A percentile compares a stretch with the other conserved stretches of the same genome.
Evolutionary conservation across 2,329 filamentous ascomycete genomes (phyloP).

Genomic region (Aspergillus phoenicis): DNA sequence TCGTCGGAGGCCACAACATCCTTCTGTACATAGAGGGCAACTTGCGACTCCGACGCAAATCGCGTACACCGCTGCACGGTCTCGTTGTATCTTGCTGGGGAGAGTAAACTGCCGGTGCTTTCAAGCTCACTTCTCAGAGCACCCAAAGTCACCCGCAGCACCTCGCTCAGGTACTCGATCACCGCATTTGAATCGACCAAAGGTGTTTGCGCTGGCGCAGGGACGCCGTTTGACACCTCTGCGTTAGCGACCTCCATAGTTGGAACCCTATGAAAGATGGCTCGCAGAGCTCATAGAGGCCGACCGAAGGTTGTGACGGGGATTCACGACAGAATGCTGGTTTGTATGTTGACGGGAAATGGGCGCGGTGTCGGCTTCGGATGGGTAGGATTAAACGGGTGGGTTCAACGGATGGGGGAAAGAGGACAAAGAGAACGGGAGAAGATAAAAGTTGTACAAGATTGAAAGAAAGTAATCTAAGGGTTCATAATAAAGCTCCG

Average conservation of each 20-base stretch:
- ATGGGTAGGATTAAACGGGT: constrained; percentile 6
- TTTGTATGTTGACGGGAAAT: constrained; percentile 15
- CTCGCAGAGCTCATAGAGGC: constrained; percentile 34
- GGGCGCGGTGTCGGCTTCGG: constrained; percentile 17
- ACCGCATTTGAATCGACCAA: constrained; percentile 67
- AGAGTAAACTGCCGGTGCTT: constrained; percentile 78
- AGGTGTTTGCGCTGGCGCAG: constrained; percentile 33
- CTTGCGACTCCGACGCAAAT: constrained; percentile 86
- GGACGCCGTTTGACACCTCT: constrained; percentile 39
- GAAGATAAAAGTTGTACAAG: not conserved
- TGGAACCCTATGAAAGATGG: constrained; percentile 27
- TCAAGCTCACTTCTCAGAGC: constrained; percentile 78
- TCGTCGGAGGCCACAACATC: constrained; percentile 60
- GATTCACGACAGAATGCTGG: not conserved
- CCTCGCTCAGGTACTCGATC: constrained; percentile 70
- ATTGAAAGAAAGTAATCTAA: not conserved
- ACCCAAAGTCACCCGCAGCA: constrained; percentile 73
- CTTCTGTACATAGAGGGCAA: constrained; percentile 89
- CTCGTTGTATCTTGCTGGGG: constrained; percentile 69
- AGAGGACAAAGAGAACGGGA: not conserved
- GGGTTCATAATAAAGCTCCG: not conserved
- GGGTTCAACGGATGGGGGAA: not conserved
- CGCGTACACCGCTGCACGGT: constrained; percentile 84
- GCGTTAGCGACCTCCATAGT: constrained; percentile 44
- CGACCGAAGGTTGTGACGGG: constrained; percentile 2